These are phyloP conservation scores for Tephrocybe sp. DNA, from an alignment of 768 basidiomycete genomes.

Conservation along the genomic window DNA sequence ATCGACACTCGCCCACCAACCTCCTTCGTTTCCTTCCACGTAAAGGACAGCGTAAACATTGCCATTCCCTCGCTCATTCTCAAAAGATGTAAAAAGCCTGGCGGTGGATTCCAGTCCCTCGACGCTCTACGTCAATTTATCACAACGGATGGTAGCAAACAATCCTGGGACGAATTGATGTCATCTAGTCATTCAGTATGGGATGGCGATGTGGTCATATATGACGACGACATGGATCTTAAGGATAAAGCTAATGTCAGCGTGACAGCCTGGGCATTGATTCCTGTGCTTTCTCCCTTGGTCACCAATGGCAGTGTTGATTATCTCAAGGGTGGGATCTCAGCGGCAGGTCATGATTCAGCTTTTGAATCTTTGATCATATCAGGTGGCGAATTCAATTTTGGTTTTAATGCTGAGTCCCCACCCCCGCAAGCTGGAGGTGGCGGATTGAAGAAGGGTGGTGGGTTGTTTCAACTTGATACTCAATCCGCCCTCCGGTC, in stretches of 20 bases:
- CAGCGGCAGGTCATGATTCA: conserved; percentile 56
- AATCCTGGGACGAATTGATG: conserved; percentile 66
- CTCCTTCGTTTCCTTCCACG: conserved; percentile 60
- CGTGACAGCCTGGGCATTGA: conserved; percentile 68
- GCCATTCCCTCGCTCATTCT: conserved; percentile 89
- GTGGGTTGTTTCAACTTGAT: conserved; percentile 69
- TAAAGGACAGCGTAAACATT: conserved; percentile 75
- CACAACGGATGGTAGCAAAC: conserved; percentile 73
- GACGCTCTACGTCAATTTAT: conserved; percentile 77
- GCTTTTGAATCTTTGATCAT: conserved; percentile 52
- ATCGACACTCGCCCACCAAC: conserved; percentile 80
- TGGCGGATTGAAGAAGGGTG: conserved; percentile 29
- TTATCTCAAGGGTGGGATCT: conserved; percentile 73
- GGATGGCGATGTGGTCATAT: conserved; percentile 76
- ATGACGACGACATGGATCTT: conserved; percentile 75
- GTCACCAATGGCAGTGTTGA: conserved; percentile 53
- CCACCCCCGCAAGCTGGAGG: conserved; percentile 20
- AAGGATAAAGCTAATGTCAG: conserved; percentile 53
- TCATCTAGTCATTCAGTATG: conserved; percentile 43
- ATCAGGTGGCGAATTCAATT: conserved; percentile 33
- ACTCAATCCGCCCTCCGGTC: conserved; percentile 51
- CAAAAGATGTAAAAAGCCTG: conserved; percentile 76
- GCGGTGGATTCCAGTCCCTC: conserved; percentile 61
- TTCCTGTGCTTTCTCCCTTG: conserved; percentile 60
- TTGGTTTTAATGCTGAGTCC: conserved; percentile 18